Conservation (phyloP, 208 protist species). For the Blastocrithidia nonstop region DNA sequence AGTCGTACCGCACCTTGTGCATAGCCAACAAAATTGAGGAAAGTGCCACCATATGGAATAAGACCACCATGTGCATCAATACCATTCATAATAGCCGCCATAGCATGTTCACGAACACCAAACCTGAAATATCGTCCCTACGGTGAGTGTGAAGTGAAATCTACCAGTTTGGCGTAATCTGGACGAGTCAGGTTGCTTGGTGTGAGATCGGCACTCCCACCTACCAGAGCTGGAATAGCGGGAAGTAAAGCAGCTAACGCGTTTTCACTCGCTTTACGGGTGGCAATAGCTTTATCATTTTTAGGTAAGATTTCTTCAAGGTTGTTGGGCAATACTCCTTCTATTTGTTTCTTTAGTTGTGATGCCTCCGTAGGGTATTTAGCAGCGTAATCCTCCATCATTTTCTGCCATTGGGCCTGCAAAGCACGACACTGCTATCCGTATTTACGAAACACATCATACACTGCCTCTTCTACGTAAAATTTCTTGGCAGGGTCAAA, state of each 20-base stretch:
- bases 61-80: slow-evolving; percentile 91
- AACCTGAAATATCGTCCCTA: slow-evolving; percentile 91
- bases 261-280: slow-evolving; percentile 85
- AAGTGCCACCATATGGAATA: slow-evolving; percentile 96
- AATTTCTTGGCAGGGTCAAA: slow-evolving; percentile 87
- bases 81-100: slow-evolving; percentile 97
- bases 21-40: slow-evolving; percentile 98
- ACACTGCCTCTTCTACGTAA: slow-evolving; percentile 81
- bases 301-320: slow-evolving; percentile 74
- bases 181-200: slow-evolving; percentile 94
- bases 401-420: slow-evolving; percentile 67
- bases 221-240: slow-evolving; percentile 87
- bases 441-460: slow-evolving; percentile 32
- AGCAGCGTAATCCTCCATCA: slow-evolving; percentile 54
- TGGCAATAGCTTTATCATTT: slow-evolving; percentile 77
- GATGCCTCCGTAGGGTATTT: slow-evolving; percentile 54
- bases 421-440: slow-evolving; percentile 14
- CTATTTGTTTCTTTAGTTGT: slow-evolving; percentile 34
- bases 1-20: slow-evolving; percentile 90
- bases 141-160: slow-evolving; percentile 55
- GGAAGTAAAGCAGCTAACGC: slow-evolving; percentile 72
- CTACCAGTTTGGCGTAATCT: slow-evolving; percentile 53
- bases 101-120: slow-evolving; percentile 98
- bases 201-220: slow-evolving; percentile 97
- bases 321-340: slow-evolving; percentile 51